A percentile compares a stretch with the other conserved stretches of the same genome.
These are phyloP conservation scores for Lasiodiplodia citricola DNA, from an alignment of 2,329 filamentous ascomycete species.

Conservation along the genomic window DNA sequence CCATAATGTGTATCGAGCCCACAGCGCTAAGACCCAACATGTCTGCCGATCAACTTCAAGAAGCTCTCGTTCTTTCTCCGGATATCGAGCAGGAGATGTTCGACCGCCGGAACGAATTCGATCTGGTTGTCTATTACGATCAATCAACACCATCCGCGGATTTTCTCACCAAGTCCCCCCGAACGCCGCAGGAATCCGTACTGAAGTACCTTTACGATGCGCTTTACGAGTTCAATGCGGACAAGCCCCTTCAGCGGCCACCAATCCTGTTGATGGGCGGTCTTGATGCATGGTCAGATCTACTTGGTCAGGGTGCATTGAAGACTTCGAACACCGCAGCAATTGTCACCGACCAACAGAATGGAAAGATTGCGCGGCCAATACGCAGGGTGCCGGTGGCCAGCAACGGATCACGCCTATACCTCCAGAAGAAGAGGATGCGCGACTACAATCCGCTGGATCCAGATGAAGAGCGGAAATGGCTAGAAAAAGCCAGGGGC, in stretches of 20 bases:
- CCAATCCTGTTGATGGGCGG: constrained; percentile 84
- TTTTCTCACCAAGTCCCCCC: constrained; percentile 59
- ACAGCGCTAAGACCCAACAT: constrained; percentile 72
- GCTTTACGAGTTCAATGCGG: constrained; percentile 81
- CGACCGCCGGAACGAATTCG: constrained; percentile 73
- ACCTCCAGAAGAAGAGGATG: constrained; percentile 61
- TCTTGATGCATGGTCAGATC: constrained; percentile 81
- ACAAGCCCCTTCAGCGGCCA: constrained; percentile 71
- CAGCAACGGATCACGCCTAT: constrained; percentile 57
- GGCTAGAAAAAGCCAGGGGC: constrained; percentile 76
- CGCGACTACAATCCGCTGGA: constrained; percentile 74
- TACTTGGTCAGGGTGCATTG: constrained; percentile 74
- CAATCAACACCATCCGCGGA: constrained; percentile 64
- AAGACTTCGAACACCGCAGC: constrained; percentile 62
- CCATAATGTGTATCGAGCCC: constrained; percentile 89
- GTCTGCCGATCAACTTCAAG: constrained; percentile 67
- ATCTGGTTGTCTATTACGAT: constrained; percentile 92
- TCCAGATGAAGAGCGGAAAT: constrained; percentile 78
- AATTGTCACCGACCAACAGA: constrained; percentile 52
- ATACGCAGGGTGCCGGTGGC: constrained; percentile 59
- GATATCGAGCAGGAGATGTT: constrained; percentile 78
- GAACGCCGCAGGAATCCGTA: constrained; percentile 51
- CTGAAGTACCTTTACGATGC: constrained; percentile 78
- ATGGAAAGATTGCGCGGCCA: constrained; percentile 51
- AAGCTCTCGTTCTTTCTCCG: constrained; percentile 73